phyloP scores from a whole-genome alignment of 345 rosid species.

The Pistacia integerrima region DNA sequence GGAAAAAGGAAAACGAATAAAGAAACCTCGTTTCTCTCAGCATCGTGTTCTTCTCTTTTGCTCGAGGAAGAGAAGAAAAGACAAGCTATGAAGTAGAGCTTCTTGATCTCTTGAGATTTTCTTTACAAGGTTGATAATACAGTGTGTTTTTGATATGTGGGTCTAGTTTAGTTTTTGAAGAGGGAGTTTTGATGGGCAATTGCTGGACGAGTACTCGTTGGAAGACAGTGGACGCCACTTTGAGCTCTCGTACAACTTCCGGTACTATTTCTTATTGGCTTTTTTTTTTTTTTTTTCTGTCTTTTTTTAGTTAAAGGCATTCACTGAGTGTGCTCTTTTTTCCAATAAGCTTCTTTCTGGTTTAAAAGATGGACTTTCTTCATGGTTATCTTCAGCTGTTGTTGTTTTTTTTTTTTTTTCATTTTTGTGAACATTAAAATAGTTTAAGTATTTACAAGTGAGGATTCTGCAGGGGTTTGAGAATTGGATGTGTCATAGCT shows the following conservation, averaged over 20 bases:
- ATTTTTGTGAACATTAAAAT: too few species aligned
- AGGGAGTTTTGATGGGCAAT: slow-evolving; percentile 28
- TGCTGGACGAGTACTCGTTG: slow-evolving; percentile 19
- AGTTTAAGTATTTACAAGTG: neutral
- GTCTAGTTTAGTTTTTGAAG: neutral
- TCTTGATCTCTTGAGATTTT: neutral
- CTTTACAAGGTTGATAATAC: neutral
- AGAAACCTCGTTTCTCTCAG: neutral
- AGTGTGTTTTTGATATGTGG: neutral
- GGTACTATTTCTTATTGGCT: slow-evolving; percentile 18
- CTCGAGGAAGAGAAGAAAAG: neutral
- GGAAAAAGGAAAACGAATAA: too few species aligned
- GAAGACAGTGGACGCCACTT: slow-evolving; percentile 14
- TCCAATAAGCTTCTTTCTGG: neutral
- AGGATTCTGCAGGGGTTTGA: neutral
- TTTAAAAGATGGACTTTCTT: slow-evolving; percentile 1
- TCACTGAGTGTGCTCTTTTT: neutral
- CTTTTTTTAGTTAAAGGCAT: neutral
- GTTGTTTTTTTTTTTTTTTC: neutral
- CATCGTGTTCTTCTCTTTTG: neutral
- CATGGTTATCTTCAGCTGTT: neutral
- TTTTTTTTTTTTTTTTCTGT: neutral
- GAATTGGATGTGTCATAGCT: neutral
- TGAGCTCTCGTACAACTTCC: slow-evolving; percentile 16
- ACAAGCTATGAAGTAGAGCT: neutral